Percentiles rank a stretch among this genome's conserved stretches.
These are phyloP conservation scores for Citrullus colocynthis DNA, from an alignment of 306 rosid species.

Conservation along the genomic window DNA sequence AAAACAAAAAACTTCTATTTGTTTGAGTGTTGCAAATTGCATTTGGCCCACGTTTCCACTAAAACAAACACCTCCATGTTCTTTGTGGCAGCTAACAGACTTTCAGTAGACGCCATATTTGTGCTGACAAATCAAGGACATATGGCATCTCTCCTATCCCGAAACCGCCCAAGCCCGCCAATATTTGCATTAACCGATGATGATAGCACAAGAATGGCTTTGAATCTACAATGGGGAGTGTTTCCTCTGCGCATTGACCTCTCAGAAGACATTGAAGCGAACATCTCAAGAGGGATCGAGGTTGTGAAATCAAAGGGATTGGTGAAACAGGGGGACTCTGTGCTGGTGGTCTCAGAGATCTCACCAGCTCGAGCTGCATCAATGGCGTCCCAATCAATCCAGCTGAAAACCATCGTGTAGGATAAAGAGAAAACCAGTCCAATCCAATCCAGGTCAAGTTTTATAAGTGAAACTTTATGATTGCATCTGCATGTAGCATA, in stretches of 20 bases:
- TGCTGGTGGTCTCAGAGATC: conserved; percentile 65
- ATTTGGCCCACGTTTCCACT: neutral
- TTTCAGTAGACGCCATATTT: conserved; percentile 84
- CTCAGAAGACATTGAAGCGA: conserved; percentile 62
- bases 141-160: conserved; percentile 81
- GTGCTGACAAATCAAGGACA: conserved; percentile 69
- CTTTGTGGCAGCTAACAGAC: conserved; percentile 69
- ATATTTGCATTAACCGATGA: conserved; percentile 69
- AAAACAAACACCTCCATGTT: neutral
- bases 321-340: conserved; percentile 47
- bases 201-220: conserved; percentile 48
- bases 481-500: conserved; percentile 2
- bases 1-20: neutral
- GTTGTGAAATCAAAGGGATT: conserved; percentile 49
- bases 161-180: conserved; percentile 80
- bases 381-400: conserved; percentile 58
- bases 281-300: conserved; percentile 42
- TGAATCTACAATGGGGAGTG: conserved; percentile 83
- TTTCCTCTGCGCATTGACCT: conserved; percentile 49
- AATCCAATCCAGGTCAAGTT: neutral
- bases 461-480: neutral
- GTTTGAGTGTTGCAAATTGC: neutral
- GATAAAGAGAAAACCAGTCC: neutral
- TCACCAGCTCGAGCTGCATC: conserved; percentile 38
- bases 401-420: conserved; percentile 54